A percentile compares a stretch with the other conserved stretches of the same genome.
phyloP scores from a whole-genome alignment of 129 eudicot species.

The Helianthus tuberosus region DNA sequence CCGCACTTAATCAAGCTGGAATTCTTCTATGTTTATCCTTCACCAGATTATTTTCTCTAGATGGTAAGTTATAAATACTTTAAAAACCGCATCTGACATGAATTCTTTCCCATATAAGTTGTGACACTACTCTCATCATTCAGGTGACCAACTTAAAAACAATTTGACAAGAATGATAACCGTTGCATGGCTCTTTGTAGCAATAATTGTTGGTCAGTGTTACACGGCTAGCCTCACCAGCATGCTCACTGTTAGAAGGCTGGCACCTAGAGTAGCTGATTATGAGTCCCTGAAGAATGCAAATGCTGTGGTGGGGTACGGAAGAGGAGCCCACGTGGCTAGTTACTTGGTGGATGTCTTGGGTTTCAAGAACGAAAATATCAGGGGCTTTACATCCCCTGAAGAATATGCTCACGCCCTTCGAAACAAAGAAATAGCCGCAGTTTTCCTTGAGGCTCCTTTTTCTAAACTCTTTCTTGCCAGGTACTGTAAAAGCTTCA shows the following conservation, averaged over 20 bases:
- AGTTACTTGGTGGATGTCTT: constrained; percentile 39
- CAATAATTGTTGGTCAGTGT: constrained; percentile 49
- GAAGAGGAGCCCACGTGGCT: constrained; percentile 38
- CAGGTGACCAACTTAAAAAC: constrained; percentile 47
- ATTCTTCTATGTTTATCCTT: constrained; percentile 33
- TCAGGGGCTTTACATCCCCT: constrained; percentile 31
- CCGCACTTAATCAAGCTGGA: constrained; percentile 39
- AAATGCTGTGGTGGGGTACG: constrained; percentile 41
- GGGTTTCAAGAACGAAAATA: constrained; percentile 32
- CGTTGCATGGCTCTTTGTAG: constrained; percentile 57
- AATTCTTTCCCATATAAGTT: neutral
- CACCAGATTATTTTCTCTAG: constrained; percentile 30
- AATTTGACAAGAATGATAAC: constrained; percentile 46
- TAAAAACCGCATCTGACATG: neutral
- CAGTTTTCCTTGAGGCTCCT: constrained; percentile 50
- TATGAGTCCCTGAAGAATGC: constrained; percentile 35
- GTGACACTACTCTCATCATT: neutral
- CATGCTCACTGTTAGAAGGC: constrained; percentile 53
- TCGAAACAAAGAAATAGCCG: constrained; percentile 40
- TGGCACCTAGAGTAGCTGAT: constrained; percentile 38
- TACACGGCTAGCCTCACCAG: constrained; percentile 66
- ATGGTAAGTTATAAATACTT: constrained; percentile 22
- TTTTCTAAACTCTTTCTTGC: constrained; percentile 54
- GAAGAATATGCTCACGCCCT: constrained; percentile 46
- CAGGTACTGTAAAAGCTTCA: constrained; percentile 47